These are phyloP conservation scores for Cryptococcus floricola DNA, from an alignment of 1,284 basidiomycete genomes.

Conservation along the genomic window DNA sequence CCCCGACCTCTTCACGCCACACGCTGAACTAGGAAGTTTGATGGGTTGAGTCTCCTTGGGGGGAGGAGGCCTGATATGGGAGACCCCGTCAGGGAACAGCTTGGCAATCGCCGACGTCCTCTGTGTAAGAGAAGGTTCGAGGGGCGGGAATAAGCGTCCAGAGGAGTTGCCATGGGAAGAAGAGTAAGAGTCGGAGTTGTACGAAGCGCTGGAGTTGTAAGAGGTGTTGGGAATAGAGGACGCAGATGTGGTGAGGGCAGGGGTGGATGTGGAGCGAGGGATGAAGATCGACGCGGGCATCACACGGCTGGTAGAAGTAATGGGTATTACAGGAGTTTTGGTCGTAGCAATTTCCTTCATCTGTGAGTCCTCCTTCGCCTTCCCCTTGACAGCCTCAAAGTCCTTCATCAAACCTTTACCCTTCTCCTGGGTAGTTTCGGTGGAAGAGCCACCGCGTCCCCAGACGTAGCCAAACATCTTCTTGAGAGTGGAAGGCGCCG, in stretches of 20 bases:
- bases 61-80: not conserved
- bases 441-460: slow-evolving; percentile 2
- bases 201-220: not conserved
- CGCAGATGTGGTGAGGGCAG: not conserved
- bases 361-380: not conserved
- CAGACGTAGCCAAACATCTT: slow-evolving; percentile 22
- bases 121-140: slow-evolving; percentile 25
- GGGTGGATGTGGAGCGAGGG: not conserved
- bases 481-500: slow-evolving; percentile 24
- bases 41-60: not conserved
- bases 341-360: not conserved
- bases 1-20: slow-evolving; percentile 7
- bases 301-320: not conserved
- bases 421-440: not conserved
- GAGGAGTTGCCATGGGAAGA: not conserved
- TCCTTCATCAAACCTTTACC: slow-evolving; percentile 1
- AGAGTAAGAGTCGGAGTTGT: not conserved
- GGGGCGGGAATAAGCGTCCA: slow-evolving; percentile 22
- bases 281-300: not conserved
- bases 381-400: slow-evolving; percentile 1
- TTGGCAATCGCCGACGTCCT: slow-evolving; percentile 27
- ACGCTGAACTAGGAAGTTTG: not conserved
- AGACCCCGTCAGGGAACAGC: slow-evolving; percentile 17
- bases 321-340: not conserved
- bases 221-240: not conserved